Conservation (phyloP, 371 early-diverging fungal genomes). For the Umbelopsis sp. region DNA sequence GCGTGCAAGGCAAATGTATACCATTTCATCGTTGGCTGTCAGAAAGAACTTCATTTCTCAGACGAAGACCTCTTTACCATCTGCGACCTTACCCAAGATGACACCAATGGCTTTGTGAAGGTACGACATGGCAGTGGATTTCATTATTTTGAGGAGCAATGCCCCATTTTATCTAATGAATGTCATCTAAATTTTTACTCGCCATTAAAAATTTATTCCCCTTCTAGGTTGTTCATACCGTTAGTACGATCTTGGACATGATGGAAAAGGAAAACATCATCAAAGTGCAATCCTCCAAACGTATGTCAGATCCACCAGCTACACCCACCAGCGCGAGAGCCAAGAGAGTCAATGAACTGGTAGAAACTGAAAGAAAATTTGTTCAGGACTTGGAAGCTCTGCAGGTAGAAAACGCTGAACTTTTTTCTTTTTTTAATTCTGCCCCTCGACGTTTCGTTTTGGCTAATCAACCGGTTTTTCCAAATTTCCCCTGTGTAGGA, state of each 20-base stretch:
- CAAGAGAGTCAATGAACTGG: slow-evolving; percentile 84
- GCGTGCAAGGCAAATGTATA: slow-evolving; percentile 85
- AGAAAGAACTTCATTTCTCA: slow-evolving; percentile 64
- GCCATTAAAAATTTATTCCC: too few relatives aligned
- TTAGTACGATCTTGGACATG: slow-evolving; percentile 37
- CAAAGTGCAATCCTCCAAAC: slow-evolving; percentile 15
- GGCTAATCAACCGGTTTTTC: slow-evolving; percentile 15
- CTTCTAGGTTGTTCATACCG: slow-evolving; percentile 42
- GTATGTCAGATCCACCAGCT: slow-evolving; percentile 35
- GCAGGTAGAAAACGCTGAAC: slow-evolving; percentile 31
- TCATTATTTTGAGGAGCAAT: neutral
- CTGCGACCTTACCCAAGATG: slow-evolving; percentile 88
- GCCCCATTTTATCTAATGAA: neutral
- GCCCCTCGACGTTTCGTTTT: neutral
- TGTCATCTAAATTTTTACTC: too few relatives aligned
- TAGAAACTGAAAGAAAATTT: slow-evolving; percentile 91
- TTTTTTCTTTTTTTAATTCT: neutral
- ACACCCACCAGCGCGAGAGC: slow-evolving; percentile 80
- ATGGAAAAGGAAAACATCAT: slow-evolving; percentile 32
- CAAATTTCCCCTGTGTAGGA: slow-evolving; percentile 22
- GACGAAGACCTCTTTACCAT: slow-evolving; percentile 87
- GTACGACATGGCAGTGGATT: slow-evolving; percentile 45
- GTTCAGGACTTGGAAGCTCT: slow-evolving; percentile 81
- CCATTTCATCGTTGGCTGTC: slow-evolving; percentile 76
- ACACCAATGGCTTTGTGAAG: slow-evolving; percentile 94